Evolutionary conservation across 192 early-diverging fungal species (phyloP), one percentile per base, ranked within the genome.

Genomic region (Podila minutissima): DNA sequence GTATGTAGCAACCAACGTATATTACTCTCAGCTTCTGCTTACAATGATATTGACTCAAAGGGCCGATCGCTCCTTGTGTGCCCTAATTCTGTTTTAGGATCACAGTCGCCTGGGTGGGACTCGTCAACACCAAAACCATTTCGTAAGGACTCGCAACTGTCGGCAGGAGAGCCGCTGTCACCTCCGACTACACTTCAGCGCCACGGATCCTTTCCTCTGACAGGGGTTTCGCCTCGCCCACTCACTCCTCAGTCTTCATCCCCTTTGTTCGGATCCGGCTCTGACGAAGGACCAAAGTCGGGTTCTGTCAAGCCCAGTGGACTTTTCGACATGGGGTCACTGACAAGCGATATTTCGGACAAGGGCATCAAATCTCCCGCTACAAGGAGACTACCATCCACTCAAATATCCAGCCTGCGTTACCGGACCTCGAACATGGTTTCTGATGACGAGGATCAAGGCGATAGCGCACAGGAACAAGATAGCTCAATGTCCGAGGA

Each of bases 121-220:
- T 35, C 62, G 13, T 33, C 59, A 0, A 60, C 55, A 37, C 33
- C 62, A 37, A 69, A 61, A 26, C 74, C 69, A 5, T 71, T 71
- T 48, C 20, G 60, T 58, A 69, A 71, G 64, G 69, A 78, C 32
- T 78, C 75, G 20, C 68, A 71, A 29, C 22, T 70, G 3, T 53
- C 62, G 37, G 48, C 58, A 62, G 67, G 22, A 61, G 28, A 15
- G 28, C 5, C 58, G 15, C 2, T 28, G 7, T 20, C 72, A 74
- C 32, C 0, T 49, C 20, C 31, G 3, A 33, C 41, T 15, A 49
- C 19, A 5, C 13, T 51, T 17, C 41, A 62, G 24, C 53, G 53
- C 2, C 64, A 71, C 22, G 64, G 69, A n/a, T 78, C 74, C 5
- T 68, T 61, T 55, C n/a, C 48, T 22, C 58, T 67, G 19, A 31